These are phyloP conservation scores for Anthostomella pinea DNA, from an alignment of 2,329 filamentous ascomycete species.

Conservation along the genomic window DNA sequence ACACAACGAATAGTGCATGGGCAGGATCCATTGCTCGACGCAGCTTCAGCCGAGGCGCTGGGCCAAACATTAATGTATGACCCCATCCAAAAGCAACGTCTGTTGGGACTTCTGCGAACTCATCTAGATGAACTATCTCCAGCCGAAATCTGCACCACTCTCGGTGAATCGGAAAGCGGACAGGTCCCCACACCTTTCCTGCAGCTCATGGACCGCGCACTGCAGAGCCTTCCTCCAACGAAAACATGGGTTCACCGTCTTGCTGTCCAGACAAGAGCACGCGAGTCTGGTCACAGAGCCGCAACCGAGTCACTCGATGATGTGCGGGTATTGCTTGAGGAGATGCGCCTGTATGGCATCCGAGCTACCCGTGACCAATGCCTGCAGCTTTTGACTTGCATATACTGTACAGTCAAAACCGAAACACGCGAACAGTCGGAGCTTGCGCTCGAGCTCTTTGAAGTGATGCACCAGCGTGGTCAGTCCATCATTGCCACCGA, in stretches of 20 bases:
- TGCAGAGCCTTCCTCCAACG: conserved; percentile 26
- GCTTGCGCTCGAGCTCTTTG: conserved; percentile 43
- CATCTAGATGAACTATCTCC: conserved; percentile 20
- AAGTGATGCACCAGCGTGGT: conserved; percentile 45
- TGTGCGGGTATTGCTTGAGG: conserved; percentile 30
- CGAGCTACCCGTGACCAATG: conserved; percentile 35
- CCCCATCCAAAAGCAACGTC: conserved; percentile 21
- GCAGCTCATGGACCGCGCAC: conserved; percentile 26
- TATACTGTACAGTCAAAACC: conserved; percentile 31
- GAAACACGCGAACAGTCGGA: conserved; percentile 29
- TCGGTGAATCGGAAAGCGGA: conserved; percentile 1
- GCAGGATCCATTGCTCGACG: conserved; percentile 5
- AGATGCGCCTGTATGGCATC: conserved; percentile 39
- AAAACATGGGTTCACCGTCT: conserved; percentile 35
- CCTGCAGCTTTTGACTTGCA: conserved; percentile 36
- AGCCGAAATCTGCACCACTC: neutral
- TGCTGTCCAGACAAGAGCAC: conserved; percentile 27
- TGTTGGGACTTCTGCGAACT: conserved; percentile 24
- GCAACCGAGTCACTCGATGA: conserved; percentile 18
- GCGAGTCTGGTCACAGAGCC: conserved; percentile 10
- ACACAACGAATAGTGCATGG: conserved; percentile 7
- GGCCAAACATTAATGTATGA: conserved; percentile 20
- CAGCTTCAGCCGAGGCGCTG: conserved; percentile 14
- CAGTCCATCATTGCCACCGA: conserved; percentile 42
- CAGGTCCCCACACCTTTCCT: conserved; percentile 15